Percentiles rank a stretch among this genome's conserved stretches.
These are phyloP conservation scores for Fusarium miscanthi DNA, from an alignment of 2,329 filamentous ascomycete genomes.

Conservation along the genomic window DNA sequence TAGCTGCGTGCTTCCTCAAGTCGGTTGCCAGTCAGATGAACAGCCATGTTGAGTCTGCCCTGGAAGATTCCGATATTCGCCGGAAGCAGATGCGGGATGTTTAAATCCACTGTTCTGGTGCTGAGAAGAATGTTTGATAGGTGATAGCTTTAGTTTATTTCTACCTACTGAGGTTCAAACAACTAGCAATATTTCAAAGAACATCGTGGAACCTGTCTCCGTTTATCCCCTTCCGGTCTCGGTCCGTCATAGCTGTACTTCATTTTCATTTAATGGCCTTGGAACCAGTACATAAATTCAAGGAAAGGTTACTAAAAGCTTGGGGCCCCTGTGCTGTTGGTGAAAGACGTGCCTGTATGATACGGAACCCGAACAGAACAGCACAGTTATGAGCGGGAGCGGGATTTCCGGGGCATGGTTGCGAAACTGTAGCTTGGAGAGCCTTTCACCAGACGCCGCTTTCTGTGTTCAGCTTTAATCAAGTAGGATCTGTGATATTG, in stretches of 20 bases:
- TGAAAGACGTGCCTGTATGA: neutral
- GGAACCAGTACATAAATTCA: neutral
- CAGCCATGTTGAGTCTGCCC: neutral
- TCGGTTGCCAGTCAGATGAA: neutral
- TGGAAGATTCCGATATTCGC: neutral
- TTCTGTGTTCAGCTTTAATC: neutral
- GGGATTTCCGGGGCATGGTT: accelerated
- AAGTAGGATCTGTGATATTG: accelerated
- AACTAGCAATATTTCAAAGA: neutral
- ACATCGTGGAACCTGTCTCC: too few relatives aligned
- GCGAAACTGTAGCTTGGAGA: neutral
- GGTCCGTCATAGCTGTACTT: accelerated
- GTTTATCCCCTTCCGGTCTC: too few relatives aligned
- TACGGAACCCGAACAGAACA: accelerated
- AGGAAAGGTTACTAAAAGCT: neutral
- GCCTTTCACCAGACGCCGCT: accelerated
- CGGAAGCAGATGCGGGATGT: neutral
- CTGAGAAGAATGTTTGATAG: accelerated
- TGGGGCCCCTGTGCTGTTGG: accelerated
- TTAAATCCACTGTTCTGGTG: neutral
- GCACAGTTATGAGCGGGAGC: neutral
- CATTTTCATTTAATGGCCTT: accelerated
- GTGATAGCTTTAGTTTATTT: neutral
- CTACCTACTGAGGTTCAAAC: neutral
- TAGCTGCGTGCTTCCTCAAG: neutral